A percentile compares a stretch with the other conserved stretches of the same genome.
Conservation (phyloP, 2,329 filamentous ascomycete genomes). For the Colletotrichum euphorbiae region DNA sequence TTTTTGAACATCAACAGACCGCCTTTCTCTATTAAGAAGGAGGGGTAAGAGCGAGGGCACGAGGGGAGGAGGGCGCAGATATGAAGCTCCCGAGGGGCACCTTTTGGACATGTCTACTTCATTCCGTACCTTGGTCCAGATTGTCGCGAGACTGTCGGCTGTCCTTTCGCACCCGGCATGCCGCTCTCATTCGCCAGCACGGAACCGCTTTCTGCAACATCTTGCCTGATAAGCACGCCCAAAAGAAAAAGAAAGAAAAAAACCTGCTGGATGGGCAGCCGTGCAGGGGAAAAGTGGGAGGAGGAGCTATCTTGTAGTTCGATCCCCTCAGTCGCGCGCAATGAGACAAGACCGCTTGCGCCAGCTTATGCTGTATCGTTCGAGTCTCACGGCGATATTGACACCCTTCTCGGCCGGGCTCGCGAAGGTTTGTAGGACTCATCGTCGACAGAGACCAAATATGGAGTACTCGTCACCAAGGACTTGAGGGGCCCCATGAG, state of each 20-base stretch:
- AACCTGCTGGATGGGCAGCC: constrained; percentile 38
- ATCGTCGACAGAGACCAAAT: background rate
- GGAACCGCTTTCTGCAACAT: constrained; percentile 34
- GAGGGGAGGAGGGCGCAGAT: background rate
- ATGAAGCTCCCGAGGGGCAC: background rate
- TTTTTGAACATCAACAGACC: background rate
- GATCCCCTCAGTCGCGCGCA: constrained; percentile 10
- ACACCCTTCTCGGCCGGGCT: background rate
- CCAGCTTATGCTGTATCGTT: background rate
- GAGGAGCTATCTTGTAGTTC: constrained; percentile 7
- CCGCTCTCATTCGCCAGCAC: constrained; percentile 30
- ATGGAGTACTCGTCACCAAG: background rate
- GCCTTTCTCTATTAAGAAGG: constrained; percentile 8
- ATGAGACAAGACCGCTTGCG: constrained; percentile 4
- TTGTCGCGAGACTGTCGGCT: constrained; percentile 19
- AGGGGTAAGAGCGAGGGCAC: background rate
- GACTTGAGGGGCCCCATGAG: background rate
- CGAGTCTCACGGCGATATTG: background rate
- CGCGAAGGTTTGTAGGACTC: background rate
- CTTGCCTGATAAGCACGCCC: constrained; percentile 33
- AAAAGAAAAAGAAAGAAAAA: background rate
- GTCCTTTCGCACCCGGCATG: background rate
- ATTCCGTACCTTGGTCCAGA: constrained; percentile 16
- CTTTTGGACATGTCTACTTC: background rate
- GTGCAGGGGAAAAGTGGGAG: constrained; percentile 40